Conservation (phyloP, 495 filamentous ascomycete genomes). For the Aspergillus ostianus region DNA sequence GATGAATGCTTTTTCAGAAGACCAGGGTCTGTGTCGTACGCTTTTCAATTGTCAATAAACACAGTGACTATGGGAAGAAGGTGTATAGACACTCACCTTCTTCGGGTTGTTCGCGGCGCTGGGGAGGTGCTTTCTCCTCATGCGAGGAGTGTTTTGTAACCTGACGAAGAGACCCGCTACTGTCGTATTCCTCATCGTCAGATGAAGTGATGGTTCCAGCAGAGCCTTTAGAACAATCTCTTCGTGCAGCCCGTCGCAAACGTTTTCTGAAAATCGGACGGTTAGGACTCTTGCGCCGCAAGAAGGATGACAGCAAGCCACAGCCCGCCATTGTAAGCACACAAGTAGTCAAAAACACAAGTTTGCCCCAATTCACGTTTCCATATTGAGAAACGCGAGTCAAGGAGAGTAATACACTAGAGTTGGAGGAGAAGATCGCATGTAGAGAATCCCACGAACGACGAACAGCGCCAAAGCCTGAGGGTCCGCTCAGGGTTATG, state of each 20-base stretch:
- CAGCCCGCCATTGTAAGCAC: constrained; percentile 43
- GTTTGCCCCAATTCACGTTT: constrained; percentile 28
- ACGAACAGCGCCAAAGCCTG: constrained; percentile 6
- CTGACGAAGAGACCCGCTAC: constrained; percentile 37
- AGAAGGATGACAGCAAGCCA: constrained; percentile 36
- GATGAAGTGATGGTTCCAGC: constrained; percentile 40
- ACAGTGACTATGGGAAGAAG: constrained; percentile 1
- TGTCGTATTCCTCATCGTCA: constrained; percentile 45
- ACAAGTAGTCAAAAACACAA: constrained; percentile 39
- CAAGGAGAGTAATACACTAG: constrained; percentile 17
- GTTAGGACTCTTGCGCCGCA: constrained; percentile 25
- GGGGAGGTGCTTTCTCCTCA: constrained; percentile 20
- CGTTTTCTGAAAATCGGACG: constrained; percentile 18
- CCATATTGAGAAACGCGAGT: constrained; percentile 30
- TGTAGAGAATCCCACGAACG: constrained; percentile 15
- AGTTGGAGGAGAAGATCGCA: constrained; percentile 11
- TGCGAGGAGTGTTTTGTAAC: constrained; percentile 23
- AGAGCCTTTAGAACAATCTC: constrained; percentile 29
- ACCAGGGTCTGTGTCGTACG: constrained; percentile 61
- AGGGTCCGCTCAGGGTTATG: constrained; percentile 6
- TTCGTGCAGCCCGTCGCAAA: constrained; percentile 26
- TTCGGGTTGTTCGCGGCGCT: constrained; percentile 27
- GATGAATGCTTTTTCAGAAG: constrained; percentile 75
- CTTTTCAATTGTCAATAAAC: constrained; percentile 15
- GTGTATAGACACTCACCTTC: constrained; percentile 30